Base-by-base conservation (phyloP, 2,329 filamentous ascomycete genomes). In the Botrytis porri region DNA sequence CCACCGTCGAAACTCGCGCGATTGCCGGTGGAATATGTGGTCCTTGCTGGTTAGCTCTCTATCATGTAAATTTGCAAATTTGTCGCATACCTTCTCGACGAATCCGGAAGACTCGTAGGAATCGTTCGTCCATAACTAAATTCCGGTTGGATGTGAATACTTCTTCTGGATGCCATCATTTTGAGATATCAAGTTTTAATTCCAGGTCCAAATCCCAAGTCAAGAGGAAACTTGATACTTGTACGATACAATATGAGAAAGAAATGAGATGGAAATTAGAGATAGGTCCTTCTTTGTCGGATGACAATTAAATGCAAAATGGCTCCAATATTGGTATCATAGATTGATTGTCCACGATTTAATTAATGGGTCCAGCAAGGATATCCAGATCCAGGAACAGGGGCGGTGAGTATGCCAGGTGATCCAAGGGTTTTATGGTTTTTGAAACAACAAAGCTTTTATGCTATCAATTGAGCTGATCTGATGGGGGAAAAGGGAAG, bases 151-250 rank as follows among this genome's bases (percentile, higher is more conserved):
- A 79, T 75, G 72, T 76, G 76, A 71, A 77, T 71, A 73, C 77
- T 80, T 75, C 80, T 77, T 80, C 79, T 80, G 72, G 79, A 76
- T 57, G 80, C 77, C 78, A 80, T 80, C 75, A 79, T 80, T 48
- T 72, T 72, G 62, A 72, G 39, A 57, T 32, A 16, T 48, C 62
- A 37, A 48, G 62, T 60, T 35, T 51, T 29, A 29, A 54, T 29
- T 54, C n/a, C 22, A 60, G 35, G 59, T 45, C 35, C 37, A 29
- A 67, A 39, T 61, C 35, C 37, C 12, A 37, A 60, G 59, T 64
- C 57, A 51, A 54, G 70, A 59, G 63, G 32, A 37, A 51, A 51
- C 63, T 67, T 65, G 70, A 71, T 39, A 66, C 35, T 41, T 66
- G 45, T 35, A 71, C 61, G 59, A 60, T 66, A 32, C 22, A 22